These are phyloP conservation scores for Drechslera avenae DNA, from an alignment of 2,329 filamentous ascomycete species.

Conservation along the genomic window DNA sequence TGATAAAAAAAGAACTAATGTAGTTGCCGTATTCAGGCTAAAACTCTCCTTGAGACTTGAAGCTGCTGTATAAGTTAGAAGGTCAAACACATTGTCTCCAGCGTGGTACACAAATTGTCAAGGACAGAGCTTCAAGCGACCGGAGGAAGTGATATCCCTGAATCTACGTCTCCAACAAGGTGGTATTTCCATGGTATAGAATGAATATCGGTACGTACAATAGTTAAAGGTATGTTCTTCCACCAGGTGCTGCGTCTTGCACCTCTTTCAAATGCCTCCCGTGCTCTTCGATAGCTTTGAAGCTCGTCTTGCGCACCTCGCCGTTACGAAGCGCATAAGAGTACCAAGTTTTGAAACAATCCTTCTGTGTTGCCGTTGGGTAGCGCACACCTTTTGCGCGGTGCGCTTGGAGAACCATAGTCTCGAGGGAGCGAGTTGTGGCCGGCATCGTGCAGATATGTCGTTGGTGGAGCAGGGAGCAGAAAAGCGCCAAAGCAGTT, in stretches of 20 bases:
- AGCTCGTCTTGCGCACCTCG: conserved; percentile 25
- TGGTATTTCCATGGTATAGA: too few relatives aligned
- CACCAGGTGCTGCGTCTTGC: conserved; percentile 33
- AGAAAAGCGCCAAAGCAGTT: not conserved
- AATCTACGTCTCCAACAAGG: too few relatives aligned
- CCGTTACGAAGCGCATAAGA: conserved; percentile 39
- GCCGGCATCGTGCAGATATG: conserved; percentile 29
- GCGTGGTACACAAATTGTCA: too few relatives aligned
- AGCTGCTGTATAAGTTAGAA: too few relatives aligned
- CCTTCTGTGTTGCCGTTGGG: conserved; percentile 36
- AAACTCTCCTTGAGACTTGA: too few relatives aligned
- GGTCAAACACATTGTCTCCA: too few relatives aligned
- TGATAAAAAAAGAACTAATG: too few relatives aligned
- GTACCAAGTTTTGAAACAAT: conserved; percentile 47
- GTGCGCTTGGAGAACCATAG: conserved; percentile 42
- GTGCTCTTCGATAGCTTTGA: conserved; percentile 31
- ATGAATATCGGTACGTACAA: not conserved
- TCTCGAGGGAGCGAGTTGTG: conserved; percentile 37
- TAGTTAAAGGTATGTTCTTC: conserved; percentile 39
- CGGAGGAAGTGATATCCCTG: not conserved
- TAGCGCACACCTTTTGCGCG: conserved; percentile 45
- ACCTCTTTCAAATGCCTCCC: conserved; percentile 29
- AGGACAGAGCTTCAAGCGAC: too few relatives aligned
- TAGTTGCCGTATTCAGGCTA: too few relatives aligned
- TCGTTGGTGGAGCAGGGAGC: not conserved